Conservation (phyloP, 2,329 filamentous ascomycete species). For the Chaetoscypha palmicola region DNA sequence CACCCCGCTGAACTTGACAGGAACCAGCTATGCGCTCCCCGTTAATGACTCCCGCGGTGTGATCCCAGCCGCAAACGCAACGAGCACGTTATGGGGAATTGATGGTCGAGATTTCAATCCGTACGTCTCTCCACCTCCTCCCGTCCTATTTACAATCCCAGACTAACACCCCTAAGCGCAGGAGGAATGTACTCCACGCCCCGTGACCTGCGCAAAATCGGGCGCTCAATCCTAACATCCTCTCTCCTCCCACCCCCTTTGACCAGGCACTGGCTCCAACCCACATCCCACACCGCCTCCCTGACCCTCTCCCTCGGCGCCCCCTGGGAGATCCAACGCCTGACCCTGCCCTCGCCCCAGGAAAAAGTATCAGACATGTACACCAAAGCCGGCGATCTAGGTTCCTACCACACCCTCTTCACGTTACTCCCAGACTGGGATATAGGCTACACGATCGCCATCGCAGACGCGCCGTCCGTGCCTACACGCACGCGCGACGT, state of each 20-base stretch:
- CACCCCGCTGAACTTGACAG: constrained; percentile 29
- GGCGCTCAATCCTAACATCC: constrained; percentile 12
- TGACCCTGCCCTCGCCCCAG: background rate
- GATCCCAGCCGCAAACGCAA: constrained; percentile 7
- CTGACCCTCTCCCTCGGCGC: constrained; percentile 8
- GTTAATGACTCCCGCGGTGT: constrained; percentile 7
- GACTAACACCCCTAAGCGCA: constrained; percentile 15
- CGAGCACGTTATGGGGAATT: constrained; percentile 7
- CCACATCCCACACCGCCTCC: constrained; percentile 9
- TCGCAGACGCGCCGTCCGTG: background rate
- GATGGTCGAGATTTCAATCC: constrained; percentile 11
- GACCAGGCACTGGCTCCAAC: constrained; percentile 15
- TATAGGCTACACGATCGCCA: constrained; percentile 9
- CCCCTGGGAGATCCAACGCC: constrained; percentile 15
- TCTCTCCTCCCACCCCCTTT: constrained; percentile 5
- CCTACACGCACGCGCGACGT: background rate
- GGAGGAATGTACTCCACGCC: constrained; percentile 35
- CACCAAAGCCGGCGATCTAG: constrained; percentile 10
- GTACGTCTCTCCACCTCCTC: too few species aligned
- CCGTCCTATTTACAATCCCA: background rate
- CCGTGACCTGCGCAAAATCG: constrained; percentile 25
- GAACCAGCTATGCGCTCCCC: constrained; percentile 20
- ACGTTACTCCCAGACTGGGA: constrained; percentile 12
- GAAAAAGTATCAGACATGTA: constrained; percentile 11
- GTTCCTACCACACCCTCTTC: constrained; percentile 3